These are phyloP conservation scores for Sextonia rubra DNA, from an alignment of 164 flowering plant genomes.

Conservation along the genomic window DNA sequence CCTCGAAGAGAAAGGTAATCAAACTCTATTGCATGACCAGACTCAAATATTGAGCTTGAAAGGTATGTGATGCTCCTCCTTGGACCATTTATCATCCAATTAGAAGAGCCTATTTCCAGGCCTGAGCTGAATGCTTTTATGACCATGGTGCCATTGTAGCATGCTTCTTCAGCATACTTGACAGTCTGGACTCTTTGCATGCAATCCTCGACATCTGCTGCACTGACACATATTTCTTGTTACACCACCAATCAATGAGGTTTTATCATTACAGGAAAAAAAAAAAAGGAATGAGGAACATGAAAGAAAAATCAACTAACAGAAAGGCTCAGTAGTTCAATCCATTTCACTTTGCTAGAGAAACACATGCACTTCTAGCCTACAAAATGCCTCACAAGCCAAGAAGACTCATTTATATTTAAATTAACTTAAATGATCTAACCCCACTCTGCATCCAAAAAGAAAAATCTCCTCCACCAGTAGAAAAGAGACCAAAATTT, in stretches of 20 bases:
- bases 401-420: neutral
- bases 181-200: conserved; percentile 55
- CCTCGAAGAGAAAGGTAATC: conserved; percentile 62
- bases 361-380: neutral
- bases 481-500: neutral
- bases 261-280: neutral
- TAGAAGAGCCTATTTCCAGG: conserved; percentile 79
- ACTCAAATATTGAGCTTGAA: conserved; percentile 55
- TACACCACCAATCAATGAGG: neutral
- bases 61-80: conserved; percentile 42
- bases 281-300: neutral
- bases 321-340: neutral
- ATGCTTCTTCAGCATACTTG: conserved; percentile 74
- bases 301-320: neutral
- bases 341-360: neutral
- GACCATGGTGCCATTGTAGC: conserved; percentile 61
- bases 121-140: conserved; percentile 86
- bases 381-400: neutral
- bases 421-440: neutral
- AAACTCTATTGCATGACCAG: conserved; percentile 63
- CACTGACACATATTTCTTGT: conserved; percentile 47
- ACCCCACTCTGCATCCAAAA: neutral
- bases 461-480: neutral
- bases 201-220: conserved; percentile 73
- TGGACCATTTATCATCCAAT: conserved; percentile 68